Conservation (phyloP, 2,329 filamentous ascomycete genomes). For the Ophiostoma himal-ulmi region DNA sequence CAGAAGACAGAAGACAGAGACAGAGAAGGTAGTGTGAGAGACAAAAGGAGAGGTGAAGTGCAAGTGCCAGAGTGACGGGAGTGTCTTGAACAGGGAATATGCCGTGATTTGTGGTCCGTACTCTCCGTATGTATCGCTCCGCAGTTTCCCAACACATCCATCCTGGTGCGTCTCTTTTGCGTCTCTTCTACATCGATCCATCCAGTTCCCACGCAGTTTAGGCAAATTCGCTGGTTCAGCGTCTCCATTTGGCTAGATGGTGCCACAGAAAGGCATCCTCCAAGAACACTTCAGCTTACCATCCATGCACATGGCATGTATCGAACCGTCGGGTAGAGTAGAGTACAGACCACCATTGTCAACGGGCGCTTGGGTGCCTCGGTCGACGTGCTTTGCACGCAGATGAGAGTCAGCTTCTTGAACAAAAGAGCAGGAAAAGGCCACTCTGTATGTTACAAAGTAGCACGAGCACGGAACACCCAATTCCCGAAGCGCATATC, state of each 20-base stretch:
- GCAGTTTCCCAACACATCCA: not conserved
- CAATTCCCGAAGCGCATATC: not conserved
- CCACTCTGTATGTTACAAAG: not conserved
- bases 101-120: not conserved
- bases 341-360: not conserved
- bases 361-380: not conserved
- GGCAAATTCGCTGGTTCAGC: not conserved
- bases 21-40: not conserved
- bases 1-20: not conserved
- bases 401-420: not conserved
- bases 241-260: conserved; percentile 6
- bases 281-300: not conserved
- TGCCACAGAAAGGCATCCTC: not conserved
- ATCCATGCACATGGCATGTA: not conserved
- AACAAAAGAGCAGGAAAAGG: too few species aligned
- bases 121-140: conserved; percentile 8
- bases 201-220: not conserved
- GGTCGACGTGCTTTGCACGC: not conserved
- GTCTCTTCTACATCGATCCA: not conserved
- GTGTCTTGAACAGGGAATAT: not conserved
- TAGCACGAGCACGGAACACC: not conserved
- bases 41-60: not conserved
- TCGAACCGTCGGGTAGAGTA: not conserved
- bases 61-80: conserved; percentile 1
- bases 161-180: not conserved